Evolutionary conservation across 805 yeast genomes (phyloP), one percentile per base, ranked within the genome.

Genomic region (Brettanomyces naardenensis): DNA sequence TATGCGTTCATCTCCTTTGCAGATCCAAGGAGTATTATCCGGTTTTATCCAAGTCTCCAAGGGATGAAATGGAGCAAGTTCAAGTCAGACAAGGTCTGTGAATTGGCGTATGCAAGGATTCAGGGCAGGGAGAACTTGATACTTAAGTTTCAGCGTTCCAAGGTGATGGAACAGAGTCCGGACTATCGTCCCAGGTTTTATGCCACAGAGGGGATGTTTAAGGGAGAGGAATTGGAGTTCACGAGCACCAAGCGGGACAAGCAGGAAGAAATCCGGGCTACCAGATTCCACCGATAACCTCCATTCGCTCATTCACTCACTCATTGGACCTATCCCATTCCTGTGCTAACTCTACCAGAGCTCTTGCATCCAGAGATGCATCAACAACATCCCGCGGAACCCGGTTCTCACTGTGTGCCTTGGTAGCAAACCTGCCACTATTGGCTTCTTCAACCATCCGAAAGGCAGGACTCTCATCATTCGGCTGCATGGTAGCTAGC

Each of bases 301-400:
- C 44, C 35, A 48, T 38, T 11, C 43, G 40, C 44, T 53, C 39
- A n/a, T n/a, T n/a, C n/a, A n/a, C n/a, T n/a, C n/a, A n/a, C n/a
- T n/a, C n/a, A n/a, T n/a, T n/a, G 36, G 54, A 28, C 27, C 39
- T 52, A 6, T 49, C 51, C 87, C 87, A 81, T 40, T 75, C 67
- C 41, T 66, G 66, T 1, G 83, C 76, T 44, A 84, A 60, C 36
- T 81, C 88, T 10, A 74, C 78, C 71, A 87, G 80, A 0, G 81
- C 72, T 17, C 69, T 66, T 0, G 89, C 71, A 47, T 82, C 78
- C 48, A 76, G 51, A 25, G 84, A 69, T 2, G 96, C 95, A 54
- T 87, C 92, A 4, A 92, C 82, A 17, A 92, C 76, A 51, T 92
- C 99, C 37, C 73, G 68, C 0, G 99, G 99, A 3, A 92, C 95